Evolutionary conservation across 306 rosid genomes (phyloP).

Genomic region (Leucaena leucocephala): DNA sequence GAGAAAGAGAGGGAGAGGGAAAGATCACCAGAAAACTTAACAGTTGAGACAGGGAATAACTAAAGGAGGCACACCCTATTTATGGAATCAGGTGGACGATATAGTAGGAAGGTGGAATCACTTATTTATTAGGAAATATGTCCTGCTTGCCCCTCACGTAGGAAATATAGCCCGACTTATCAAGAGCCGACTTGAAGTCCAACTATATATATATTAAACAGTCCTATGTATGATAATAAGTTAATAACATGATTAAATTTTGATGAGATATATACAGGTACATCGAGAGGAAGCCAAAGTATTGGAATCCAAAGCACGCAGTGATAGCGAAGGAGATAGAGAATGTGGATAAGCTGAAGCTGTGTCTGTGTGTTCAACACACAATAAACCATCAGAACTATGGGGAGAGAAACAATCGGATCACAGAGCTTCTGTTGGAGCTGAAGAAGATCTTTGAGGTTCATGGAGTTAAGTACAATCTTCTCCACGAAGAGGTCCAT

Average conservation of each 20-base stretch:
- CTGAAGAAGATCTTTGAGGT: conserved; percentile 55
- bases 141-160: no score
- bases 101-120: no score
- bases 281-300: conserved; percentile 62
- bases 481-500: conserved; percentile 55
- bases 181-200: no score
- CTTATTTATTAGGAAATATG: no score
- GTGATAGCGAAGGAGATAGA: conserved; percentile 55
- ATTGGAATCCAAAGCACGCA: conserved; percentile 59
- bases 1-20: no score
- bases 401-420: conserved; percentile 48
- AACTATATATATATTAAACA: neutral
- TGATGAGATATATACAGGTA: conserved; percentile 40
- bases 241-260: neutral
- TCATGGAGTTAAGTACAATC: conserved; percentile 49
- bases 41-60: no score
- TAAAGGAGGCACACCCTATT: no score
- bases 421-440: conserved; percentile 53
- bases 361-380: conserved; percentile 50
- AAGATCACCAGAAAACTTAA: no score
- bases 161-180: no score
- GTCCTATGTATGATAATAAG: neutral
- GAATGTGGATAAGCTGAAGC: conserved; percentile 49
- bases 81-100: no score
- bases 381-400: conserved; percentile 65